A percentile compares a stretch with the other conserved stretches of the same genome.
These are phyloP conservation scores for Ganoderma boninense DNA, from an alignment of 1,284 basidiomycete genomes.

Conservation along the genomic window DNA sequence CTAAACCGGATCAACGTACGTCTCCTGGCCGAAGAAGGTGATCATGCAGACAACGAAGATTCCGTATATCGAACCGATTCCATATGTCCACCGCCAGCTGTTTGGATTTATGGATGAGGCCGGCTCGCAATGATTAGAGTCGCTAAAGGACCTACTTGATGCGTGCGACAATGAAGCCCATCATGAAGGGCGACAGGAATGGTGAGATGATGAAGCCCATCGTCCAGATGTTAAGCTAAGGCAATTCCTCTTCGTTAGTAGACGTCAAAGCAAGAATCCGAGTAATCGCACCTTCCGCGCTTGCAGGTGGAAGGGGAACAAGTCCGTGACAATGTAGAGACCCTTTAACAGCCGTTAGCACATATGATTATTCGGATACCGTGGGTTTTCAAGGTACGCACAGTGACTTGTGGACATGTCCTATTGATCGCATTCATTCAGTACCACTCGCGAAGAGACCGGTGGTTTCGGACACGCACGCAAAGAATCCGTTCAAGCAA, in stretches of 20 bases:
- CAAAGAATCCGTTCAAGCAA: slow-evolving; percentile 76
- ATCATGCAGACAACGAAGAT: slow-evolving; percentile 65
- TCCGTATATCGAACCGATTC: slow-evolving; percentile 69
- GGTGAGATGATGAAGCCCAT: slow-evolving; percentile 74
- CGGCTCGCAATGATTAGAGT: background rate
- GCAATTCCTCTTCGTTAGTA: background rate
- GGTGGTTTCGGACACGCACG: slow-evolving; percentile 44
- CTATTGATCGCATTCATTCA: slow-evolving; percentile 41
- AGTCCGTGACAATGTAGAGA: slow-evolving; percentile 70
- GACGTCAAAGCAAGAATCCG: background rate
- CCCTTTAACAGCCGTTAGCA: slow-evolving; percentile 49
- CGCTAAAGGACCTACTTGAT: slow-evolving; percentile 46
- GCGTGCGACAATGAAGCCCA: slow-evolving; percentile 74
- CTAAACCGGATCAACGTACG: slow-evolving; percentile 47
- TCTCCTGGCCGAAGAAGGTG: slow-evolving; percentile 67
- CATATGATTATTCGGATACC: background rate
- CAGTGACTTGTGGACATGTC: slow-evolving; percentile 75
- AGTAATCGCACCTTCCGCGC: slow-evolving; percentile 62
- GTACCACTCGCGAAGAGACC: background rate
- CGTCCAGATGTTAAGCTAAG: slow-evolving; percentile 74
- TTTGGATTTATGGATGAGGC: background rate
- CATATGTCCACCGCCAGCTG: slow-evolving; percentile 79
- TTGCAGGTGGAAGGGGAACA: slow-evolving; percentile 81
- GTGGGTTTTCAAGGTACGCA: slow-evolving; percentile 40
- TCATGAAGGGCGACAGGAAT: slow-evolving; percentile 73